Evolutionary conservation across 192 early-diverging fungal species (phyloP).

Genomic region (Mortierella hygrophila): DNA sequence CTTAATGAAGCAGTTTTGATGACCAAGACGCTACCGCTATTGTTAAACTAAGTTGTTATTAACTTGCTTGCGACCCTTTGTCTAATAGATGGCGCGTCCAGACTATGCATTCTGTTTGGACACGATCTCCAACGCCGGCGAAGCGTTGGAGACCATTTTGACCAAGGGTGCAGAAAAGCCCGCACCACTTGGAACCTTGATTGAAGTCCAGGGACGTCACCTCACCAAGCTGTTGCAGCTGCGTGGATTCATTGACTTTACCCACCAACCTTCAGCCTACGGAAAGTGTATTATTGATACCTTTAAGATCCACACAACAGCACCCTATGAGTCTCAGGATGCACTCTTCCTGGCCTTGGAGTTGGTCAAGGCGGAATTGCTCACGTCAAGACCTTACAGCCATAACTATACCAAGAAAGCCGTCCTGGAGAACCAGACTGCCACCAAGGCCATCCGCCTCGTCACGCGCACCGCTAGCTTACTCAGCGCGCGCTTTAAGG

Average conservation of each 20-base stretch:
- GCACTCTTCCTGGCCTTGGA: constrained; percentile 66
- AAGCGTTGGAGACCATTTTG: constrained; percentile 27
- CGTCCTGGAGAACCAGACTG: constrained; percentile 57
- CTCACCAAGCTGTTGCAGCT: constrained; percentile 48
- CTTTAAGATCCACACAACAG: constrained; percentile 37
- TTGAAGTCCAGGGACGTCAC: constrained; percentile 30
- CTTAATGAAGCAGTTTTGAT: neutral
- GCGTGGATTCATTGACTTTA: constrained; percentile 50
- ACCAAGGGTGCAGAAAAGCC: constrained; percentile 17
- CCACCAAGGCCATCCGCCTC: constrained; percentile 54
- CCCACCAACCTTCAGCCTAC: constrained; percentile 49
- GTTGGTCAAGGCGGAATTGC: constrained; percentile 60
- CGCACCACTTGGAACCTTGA: constrained; percentile 10
- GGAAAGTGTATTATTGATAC: constrained; percentile 57
- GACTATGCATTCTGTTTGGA: constrained; percentile 38
- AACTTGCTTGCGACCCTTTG: neutral
- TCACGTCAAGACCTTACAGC: constrained; percentile 63
- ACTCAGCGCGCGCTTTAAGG: constrained; percentile 69
- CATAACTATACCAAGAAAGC: constrained; percentile 55
- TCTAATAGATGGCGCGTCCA: constrained; percentile 32
- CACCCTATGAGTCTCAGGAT: constrained; percentile 56
- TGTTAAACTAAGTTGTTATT: neutral
- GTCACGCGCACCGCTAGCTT: constrained; percentile 67
- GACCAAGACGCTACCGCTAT: neutral
- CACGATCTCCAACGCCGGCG: constrained; percentile 21